Evolutionary conservation across 2,329 filamentous ascomycete genomes (phyloP), one percentile per base, ranked within the genome.

Genomic region (Penicillium sp.): DNA sequence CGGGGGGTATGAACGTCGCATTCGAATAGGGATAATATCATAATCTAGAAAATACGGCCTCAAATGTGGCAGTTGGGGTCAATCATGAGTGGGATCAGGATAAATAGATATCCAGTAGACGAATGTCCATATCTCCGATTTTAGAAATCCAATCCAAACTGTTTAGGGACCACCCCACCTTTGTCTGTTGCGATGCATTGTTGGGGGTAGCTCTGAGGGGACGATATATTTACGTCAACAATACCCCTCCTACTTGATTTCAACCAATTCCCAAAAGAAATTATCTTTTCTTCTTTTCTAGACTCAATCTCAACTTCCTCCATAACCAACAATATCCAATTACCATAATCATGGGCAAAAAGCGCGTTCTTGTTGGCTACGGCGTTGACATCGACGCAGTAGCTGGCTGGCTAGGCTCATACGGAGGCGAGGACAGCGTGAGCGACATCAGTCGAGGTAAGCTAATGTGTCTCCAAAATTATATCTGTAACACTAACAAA

Each of bases 381-480:
- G 70, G 70, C 9, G 67, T 73, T 8, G 71, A 74, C 27, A 68
- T 74, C 23, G 71, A 73, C 52, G 71, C 71, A 15, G 68, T 72
- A 0, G 64, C 69, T 13, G 70, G 71, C 13, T 73, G 71, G 70
- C 64, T 72, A 19, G 70, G 69, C 29, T 72, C 70, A 12, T 73
- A 73, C 47, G 69, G 68, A 15, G 70, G 70, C 15, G 66, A 72
- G 50, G 72, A 72, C 40, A 71, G 68, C 2, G 64, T 69, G 2
- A 72, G 64, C 51, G 68, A 73, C 23, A 71, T 71, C 40, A 71
- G 65, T 60, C 63, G 69, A 58, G 69, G 68, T 71, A 56, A 50
- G 54, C 60, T 2, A 0, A 7, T 17, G 15, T n/a, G 1, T 7
- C 15, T 12, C 13, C 5, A 8, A 53, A 4, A 29, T 29, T 27